Evolutionary conservation across 1,139 yeast species (phyloP).

Genomic region (Protomyces pachydermus): DNA sequence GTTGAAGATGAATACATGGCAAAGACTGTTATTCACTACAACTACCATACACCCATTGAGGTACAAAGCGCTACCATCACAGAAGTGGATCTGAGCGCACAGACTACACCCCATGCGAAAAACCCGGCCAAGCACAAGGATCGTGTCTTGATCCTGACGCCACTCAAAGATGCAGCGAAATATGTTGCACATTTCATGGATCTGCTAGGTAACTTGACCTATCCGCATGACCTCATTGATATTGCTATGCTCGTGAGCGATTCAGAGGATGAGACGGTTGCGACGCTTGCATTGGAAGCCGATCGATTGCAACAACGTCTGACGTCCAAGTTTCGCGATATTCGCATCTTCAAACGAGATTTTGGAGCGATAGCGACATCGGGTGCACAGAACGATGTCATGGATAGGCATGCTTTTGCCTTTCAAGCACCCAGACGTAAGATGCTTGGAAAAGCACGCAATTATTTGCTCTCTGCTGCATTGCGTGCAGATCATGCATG

Average conservation of each 20-base stretch:
- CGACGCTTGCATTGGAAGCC: conserved; percentile 52
- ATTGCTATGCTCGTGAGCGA: conserved; percentile 82
- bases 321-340: conserved; percentile 51
- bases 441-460: conserved; percentile 84
- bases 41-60: conserved; percentile 34
- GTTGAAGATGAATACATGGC: background rate
- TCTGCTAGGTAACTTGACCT: conserved; percentile 77
- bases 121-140: conserved; percentile 58
- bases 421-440: conserved; percentile 85
- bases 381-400: conserved; percentile 40
- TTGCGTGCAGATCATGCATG: conserved; percentile 81
- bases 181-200: conserved; percentile 79
- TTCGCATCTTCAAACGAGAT: conserved; percentile 72
- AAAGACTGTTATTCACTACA: background rate
- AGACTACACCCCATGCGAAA: conserved; percentile 14
- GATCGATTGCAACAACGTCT: conserved; percentile 34
- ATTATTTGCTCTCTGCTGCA: conserved; percentile 75
- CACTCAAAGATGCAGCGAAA: conserved; percentile 74
- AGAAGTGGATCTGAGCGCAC: conserved; percentile 48
- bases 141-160: conserved; percentile 65
- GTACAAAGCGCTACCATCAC: conserved; percentile 37
- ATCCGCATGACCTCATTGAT: conserved; percentile 75
- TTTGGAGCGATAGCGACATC: conserved; percentile 76
- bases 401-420: conserved; percentile 78
- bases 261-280: conserved; percentile 62